phyloP scores from a whole-genome alignment of 805 yeast genomes.

The Starmerella vitae region DNA sequence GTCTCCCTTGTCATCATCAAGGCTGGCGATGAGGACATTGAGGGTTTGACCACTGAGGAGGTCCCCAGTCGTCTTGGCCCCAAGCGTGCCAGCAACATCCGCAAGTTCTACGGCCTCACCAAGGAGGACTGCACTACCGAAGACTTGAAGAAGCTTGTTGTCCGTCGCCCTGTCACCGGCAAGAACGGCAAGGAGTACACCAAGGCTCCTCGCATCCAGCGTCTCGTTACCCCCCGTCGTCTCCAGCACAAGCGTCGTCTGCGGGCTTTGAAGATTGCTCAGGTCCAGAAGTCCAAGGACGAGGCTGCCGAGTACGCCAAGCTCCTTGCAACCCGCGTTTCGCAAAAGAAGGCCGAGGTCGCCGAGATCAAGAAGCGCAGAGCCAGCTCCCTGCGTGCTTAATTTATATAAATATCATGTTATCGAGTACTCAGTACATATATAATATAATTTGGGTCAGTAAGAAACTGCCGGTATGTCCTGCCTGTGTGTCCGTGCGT shows the following conservation, averaged over 20 bases:
- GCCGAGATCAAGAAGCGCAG: slow-evolving; percentile 99
- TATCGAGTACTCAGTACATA: not conserved
- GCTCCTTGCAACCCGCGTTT: slow-evolving; percentile 93
- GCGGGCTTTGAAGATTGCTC: slow-evolving; percentile 82
- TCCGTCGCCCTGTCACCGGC: slow-evolving; percentile 88
- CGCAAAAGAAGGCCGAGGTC: slow-evolving; percentile 95
- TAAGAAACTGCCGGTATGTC: no score
- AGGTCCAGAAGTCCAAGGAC: slow-evolving; percentile 98
- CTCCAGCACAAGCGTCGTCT: slow-evolving; percentile 98
- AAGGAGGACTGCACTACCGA: slow-evolving; percentile 49
- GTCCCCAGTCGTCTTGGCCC: slow-evolving; percentile 99
- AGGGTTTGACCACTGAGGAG: slow-evolving; percentile 86
- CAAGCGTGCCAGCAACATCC: slow-evolving; percentile 99
- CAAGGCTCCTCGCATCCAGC: slow-evolving; percentile 99
- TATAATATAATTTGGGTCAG: no score
- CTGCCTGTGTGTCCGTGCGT: no score
- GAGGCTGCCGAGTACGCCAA: slow-evolving; percentile 99
- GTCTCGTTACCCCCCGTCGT: slow-evolving; percentile 97
- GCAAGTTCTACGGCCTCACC: slow-evolving; percentile 97
- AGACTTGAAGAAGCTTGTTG: slow-evolving; percentile 80
- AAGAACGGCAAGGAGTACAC: slow-evolving; percentile 98
- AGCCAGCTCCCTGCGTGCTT: slow-evolving; percentile 80
- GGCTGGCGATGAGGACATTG: slow-evolving; percentile 94
- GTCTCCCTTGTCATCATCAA: slow-evolving; percentile 85
- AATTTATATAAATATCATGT: slow-evolving; percentile 11